Percentiles rank a stretch among this genome's conserved stretches.
Evolutionary conservation across 768 basidiomycete genomes (phyloP).

Genomic region (Mycena crocata): DNA sequence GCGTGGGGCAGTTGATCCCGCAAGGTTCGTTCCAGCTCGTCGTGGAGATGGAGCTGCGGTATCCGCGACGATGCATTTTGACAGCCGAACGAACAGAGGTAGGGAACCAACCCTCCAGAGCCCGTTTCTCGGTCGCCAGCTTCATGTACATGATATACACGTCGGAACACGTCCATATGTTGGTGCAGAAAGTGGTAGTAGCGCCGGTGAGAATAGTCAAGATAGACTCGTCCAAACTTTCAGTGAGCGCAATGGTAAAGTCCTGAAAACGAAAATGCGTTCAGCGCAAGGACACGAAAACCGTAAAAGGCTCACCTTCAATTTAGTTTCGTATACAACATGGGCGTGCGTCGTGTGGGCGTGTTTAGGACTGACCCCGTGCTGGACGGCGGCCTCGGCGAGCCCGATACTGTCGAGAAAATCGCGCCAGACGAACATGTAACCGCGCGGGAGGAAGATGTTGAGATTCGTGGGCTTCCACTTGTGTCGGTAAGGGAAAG

Average conservation of each 20-base stretch:
- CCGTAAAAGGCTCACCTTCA: neutral
- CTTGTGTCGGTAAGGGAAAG: neutral
- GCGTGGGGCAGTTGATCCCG: constrained; percentile 2
- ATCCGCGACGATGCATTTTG: neutral
- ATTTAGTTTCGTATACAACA: neutral
- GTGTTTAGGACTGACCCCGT: neutral
- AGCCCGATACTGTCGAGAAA: neutral
- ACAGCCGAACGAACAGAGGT: neutral
- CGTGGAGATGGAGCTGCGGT: neutral
- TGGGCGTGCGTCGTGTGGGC: neutral
- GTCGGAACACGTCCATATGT: neutral
- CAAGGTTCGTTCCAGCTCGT: neutral
- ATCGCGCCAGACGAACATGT: neutral
- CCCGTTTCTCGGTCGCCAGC: neutral
- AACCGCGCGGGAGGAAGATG: neutral
- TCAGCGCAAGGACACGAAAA: neutral
- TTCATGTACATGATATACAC: neutral
- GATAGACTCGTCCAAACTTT: neutral
- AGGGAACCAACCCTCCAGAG: neutral
- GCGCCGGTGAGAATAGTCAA: neutral
- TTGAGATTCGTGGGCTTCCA: neutral
- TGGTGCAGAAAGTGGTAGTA: neutral
- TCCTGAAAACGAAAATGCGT: neutral
- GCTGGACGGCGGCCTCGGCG: neutral
- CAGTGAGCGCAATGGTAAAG: neutral